Base-by-base conservation (phyloP, 495 filamentous ascomycete genomes). In the Schizothecium vesticola region DNA sequence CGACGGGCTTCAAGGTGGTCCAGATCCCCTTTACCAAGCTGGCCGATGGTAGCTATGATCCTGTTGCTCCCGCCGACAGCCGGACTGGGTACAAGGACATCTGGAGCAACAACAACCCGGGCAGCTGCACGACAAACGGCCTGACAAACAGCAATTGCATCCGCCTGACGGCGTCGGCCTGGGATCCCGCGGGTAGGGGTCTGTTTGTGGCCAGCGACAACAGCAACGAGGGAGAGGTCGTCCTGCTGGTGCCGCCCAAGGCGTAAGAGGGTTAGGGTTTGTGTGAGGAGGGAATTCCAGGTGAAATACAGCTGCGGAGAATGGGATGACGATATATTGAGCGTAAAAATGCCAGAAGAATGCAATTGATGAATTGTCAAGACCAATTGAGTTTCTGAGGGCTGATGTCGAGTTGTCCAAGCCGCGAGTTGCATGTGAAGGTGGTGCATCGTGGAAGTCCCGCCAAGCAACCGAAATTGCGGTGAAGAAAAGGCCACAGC, bases 161-260 rank as follows among this genome's bases (percentile, higher is more conserved):
- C 69, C 69, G 79, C 0, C 63, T 80, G 65, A 78, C 78, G 6
- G 77, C 78, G 8, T 64, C 68, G 8, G 64, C 67, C 10, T 81
- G 77, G 79, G 78, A 81, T 67, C 79, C 78, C 0, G 74, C 77
- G 6, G 78, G 78, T 3, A 58, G 78, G 10, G 76, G 77, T n/a
- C 29, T 80, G 73, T 81, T 80, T 71, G 65, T 81, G 58, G 77
- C 76, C 43, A 81, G 78, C 63, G 79, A 81, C 64, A 83, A 82
- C 69, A 74, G 75, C 51, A 74, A 75, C 61, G 73, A 79, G 71
- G 80, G 80, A 22, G 79, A 82, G 77, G 76, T 82, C 64, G 82
- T 76, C 60, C 70, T 83, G 9, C 63, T 82, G 31, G 56, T 51
- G 12, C 68, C 72, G 29, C 68, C 69, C 22, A 68, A 67, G 57